A percentile compares a stretch with the other conserved stretches of the same genome.
Evolutionary conservation across 805 yeast genomes (phyloP).

Genomic region (Lachancea thermotolerans): DNA sequence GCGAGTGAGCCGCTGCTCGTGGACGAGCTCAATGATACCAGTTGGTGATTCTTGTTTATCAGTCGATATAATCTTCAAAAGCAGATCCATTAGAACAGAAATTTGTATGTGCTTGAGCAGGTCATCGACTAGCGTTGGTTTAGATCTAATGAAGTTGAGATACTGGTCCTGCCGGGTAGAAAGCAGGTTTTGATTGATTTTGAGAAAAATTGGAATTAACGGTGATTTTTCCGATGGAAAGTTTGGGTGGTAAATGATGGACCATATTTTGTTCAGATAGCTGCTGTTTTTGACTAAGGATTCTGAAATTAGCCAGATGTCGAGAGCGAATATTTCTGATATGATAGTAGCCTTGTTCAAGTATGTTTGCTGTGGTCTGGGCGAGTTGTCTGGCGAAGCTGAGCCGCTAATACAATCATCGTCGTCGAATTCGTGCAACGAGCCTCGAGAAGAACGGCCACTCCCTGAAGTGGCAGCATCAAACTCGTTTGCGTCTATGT

Average conservation of each 20-base stretch:
- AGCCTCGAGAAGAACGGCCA: no score
- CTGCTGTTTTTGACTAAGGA: conserved; percentile 68
- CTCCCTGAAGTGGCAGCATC: not conserved
- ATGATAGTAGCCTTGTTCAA: conserved; percentile 25
- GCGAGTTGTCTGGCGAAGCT: conserved; percentile 4
- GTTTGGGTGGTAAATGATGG: conserved; percentile 52
- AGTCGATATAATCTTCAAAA: conserved; percentile 81
- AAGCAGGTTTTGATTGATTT: conserved; percentile 79
- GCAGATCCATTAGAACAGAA: conserved; percentile 86
- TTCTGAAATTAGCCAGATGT: conserved; percentile 88
- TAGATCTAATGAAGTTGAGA: conserved; percentile 30
- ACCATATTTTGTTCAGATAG: conserved; percentile 69
- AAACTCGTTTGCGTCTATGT: not conserved
- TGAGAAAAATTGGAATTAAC: conserved; percentile 75
- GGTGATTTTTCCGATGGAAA: conserved; percentile 60
- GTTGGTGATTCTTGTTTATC: conserved; percentile 87
- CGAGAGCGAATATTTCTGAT: conserved; percentile 81
- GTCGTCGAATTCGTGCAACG: conserved; percentile 2
- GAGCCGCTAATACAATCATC: conserved; percentile 18
- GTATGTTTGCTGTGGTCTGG: conserved; percentile 4
- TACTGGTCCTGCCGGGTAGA: conserved; percentile 55
- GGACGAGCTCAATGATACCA: conserved; percentile 74
- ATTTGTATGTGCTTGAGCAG: conserved; percentile 73
- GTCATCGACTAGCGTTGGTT: conserved; percentile 59
- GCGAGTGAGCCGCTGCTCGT: conserved; percentile 65